Evolutionary conservation across 805 yeast species (phyloP).

Genomic region (Teunomyces aglyptinius): DNA sequence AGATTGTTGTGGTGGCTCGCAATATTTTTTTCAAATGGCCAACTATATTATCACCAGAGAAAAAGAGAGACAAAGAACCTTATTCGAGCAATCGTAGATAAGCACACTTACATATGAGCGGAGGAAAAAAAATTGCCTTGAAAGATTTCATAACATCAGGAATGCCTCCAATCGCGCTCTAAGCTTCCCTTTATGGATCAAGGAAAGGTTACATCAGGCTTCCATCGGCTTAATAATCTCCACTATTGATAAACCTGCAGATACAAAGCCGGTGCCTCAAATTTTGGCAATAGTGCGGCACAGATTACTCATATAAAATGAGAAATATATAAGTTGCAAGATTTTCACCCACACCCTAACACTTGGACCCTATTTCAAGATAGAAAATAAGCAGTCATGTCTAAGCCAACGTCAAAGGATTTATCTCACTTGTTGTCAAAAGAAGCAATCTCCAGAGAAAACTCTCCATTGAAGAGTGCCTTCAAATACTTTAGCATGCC

Average conservation of each 20-base stretch:
- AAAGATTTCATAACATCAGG: no score
- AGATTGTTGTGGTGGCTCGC: no score
- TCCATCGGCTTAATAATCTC: not conserved
- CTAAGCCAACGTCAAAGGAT: slow-evolving; percentile 55
- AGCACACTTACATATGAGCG: no score
- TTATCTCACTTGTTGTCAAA: slow-evolving; percentile 70
- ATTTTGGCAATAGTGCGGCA: not conserved
- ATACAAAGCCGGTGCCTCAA: not conserved
- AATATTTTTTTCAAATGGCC: no score
- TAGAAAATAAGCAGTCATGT: slow-evolving; percentile 12
- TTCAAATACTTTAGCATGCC: slow-evolving; percentile 76
- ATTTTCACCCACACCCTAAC: not conserved
- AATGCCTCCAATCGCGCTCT: not conserved
- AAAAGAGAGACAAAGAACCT: no score
- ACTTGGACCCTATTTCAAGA: no score
- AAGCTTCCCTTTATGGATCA: not conserved
- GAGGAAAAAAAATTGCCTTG: no score
- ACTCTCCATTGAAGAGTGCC: slow-evolving; percentile 81
- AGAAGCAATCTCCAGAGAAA: slow-evolving; percentile 73
- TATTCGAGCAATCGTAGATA: no score
- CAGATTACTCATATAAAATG: not conserved
- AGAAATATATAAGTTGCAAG: no score
- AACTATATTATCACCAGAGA: no score
- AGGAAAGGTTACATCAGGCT: not conserved
- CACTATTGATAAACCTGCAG: not conserved